Conservation (phyloP, 1,284 basidiomycete genomes). For the Neotropicomus parvogracilis region DNA sequence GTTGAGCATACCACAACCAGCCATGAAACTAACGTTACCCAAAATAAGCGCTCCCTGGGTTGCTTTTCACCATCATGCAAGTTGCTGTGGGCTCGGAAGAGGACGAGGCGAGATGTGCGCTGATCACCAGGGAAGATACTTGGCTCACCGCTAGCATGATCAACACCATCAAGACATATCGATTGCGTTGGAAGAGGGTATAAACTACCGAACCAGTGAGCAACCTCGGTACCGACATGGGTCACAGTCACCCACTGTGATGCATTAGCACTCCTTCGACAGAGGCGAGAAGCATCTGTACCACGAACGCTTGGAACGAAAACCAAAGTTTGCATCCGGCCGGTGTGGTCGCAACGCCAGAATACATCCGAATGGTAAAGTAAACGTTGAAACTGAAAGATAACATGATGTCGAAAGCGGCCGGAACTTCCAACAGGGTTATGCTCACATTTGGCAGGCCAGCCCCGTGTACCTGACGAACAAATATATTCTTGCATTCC, state of each 20-base stretch:
- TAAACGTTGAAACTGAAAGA: slow-evolving; percentile 7
- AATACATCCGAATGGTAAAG: slow-evolving; percentile 2
- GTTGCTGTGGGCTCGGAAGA: slow-evolving; percentile 2
- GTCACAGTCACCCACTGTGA: slow-evolving; percentile 1
- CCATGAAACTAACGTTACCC: background rate
- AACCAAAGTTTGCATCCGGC: slow-evolving; percentile 9
- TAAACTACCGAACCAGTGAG: slow-evolving; percentile 2
- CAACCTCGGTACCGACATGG: too few relatives aligned
- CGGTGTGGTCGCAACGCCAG: background rate
- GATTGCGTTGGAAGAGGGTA: slow-evolving; percentile 10
- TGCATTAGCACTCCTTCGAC: slow-evolving; percentile 12
- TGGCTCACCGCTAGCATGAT: slow-evolving; percentile 2
- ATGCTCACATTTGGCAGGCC: slow-evolving; percentile 9
- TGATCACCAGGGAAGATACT: slow-evolving; percentile 11
- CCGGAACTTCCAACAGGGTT: background rate
- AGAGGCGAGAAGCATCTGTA: slow-evolving; percentile 12
- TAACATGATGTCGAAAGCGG: background rate
- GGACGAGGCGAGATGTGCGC: slow-evolving; percentile 6
- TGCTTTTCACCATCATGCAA: slow-evolving; percentile 6
- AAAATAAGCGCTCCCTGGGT: slow-evolving; percentile 6
- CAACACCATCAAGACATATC: slow-evolving; percentile 7
- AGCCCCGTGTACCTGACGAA: slow-evolving; percentile 12
- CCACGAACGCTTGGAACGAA: slow-evolving; percentile 8
- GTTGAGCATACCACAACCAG: background rate
- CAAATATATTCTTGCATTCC: slow-evolving; percentile 7